Base-by-base conservation (phyloP, 2,329 filamentous ascomycete genomes). In the Fusarium nygamai region DNA sequence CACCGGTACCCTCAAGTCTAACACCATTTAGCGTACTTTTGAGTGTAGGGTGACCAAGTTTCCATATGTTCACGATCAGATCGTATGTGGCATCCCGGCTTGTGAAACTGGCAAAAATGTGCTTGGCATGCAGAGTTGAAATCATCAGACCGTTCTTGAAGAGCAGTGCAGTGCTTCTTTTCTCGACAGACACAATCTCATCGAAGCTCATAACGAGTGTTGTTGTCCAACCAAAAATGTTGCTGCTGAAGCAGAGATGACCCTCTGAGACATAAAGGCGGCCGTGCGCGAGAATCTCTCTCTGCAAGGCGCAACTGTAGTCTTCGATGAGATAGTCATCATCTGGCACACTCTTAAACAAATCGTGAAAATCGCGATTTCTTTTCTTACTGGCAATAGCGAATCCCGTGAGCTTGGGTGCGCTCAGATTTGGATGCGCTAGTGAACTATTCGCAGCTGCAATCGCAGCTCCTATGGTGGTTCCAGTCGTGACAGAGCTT, bases 131-230 rank as follows among this genome's bases (percentile, higher is more conserved):
- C 19, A 98, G 86, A 1, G 96, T 99, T 57, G 97, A 95, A 48
- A 99, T 97, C 84, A 98, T 96, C 63, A 99, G 93, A 8, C 96
- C 97, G 80, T 99, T 99, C 68, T 97, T 97, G 84, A 99, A 98
- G 4, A 99, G 88, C 69, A 99, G 88, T 2, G 96, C 96, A 0
- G 96, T 99, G 81, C 92, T 98, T 82, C 97, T 93, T 85, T 98
- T 98, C 84, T 99, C 96, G 13, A 99, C 93, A 2, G 96, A 95
- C 27, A 98, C 94, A 66, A 99, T 94, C 82, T 99, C 96, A 80
- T 99, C 96, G 81, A 99, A 99, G 82, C 95, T 97, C 86, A 99
- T 98, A 60, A 99, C 96, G 47, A 99, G 86, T 3, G 96, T 99
- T 0, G 96, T 99, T 29, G 97, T 93, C 96, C 96, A 99, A 61